phyloP scores from a whole-genome alignment of 495 filamentous ascomycete species.

The Saxophila tyrrhenica region DNA sequence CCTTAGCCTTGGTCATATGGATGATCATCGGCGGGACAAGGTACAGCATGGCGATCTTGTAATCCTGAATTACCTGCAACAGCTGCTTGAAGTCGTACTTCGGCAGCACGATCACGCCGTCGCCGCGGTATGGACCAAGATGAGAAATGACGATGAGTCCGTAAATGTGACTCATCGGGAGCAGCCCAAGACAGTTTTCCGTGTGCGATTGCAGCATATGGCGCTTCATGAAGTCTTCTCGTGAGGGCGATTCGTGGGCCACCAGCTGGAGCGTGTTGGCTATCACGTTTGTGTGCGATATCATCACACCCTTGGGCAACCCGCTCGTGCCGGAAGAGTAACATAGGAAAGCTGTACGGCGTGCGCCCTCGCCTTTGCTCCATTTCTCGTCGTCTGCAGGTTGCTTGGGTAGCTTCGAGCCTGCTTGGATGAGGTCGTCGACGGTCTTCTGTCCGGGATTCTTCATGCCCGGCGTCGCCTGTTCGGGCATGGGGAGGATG shows the following conservation, averaged over 20 bases:
- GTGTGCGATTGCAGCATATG: conserved; percentile 34
- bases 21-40: conserved; percentile 84
- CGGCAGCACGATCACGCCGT: conserved; percentile 68
- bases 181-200: conserved; percentile 57
- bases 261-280: conserved; percentile 61
- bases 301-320: conserved; percentile 92
- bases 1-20: conserved; percentile 57
- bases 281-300: conserved; percentile 81
- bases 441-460: conserved; percentile 56
- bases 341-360: conserved; percentile 72
- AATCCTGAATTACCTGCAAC: conserved; percentile 56
- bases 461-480: conserved; percentile 37
- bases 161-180: conserved; percentile 85
- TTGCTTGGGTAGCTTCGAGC: conserved; percentile 41
- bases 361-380: conserved; percentile 61
- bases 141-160: conserved; percentile 68
- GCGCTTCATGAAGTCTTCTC: conserved; percentile 26
- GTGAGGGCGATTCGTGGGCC: conserved; percentile 41
- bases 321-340: conserved; percentile 87
- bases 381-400: conserved; percentile 31
- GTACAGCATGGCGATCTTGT: conserved; percentile 58
- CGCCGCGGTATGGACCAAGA: conserved; percentile 58
- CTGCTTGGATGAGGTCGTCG: conserved; percentile 54
- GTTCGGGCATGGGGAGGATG: conserved; percentile 54
- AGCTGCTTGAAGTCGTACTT: conserved; percentile 65